Percentiles rank a stretch among this genome's conserved stretches.
These are phyloP conservation scores for Pyrenochaeta sp. DNA, from an alignment of 2,329 filamentous ascomycete genomes.

Conservation along the genomic window DNA sequence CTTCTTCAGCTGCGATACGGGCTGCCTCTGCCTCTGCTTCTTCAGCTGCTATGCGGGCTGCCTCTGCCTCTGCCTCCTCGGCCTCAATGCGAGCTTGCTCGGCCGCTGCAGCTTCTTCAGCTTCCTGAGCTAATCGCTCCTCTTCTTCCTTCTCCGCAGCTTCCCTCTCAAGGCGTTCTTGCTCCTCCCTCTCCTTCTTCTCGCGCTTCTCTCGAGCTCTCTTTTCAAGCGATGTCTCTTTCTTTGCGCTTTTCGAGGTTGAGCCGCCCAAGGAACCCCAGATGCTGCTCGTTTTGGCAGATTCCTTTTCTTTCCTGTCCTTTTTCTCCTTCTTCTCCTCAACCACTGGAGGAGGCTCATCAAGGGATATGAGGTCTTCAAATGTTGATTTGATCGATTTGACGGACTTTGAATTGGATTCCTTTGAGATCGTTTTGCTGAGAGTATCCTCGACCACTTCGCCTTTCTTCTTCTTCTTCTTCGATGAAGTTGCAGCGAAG, in stretches of 20 bases:
- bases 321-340: slow-evolving; percentile 37
- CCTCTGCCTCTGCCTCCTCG: slow-evolving; percentile 16
- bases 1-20: slow-evolving; percentile 33
- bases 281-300: slow-evolving; percentile 27
- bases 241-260: slow-evolving; percentile 31
- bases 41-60: slow-evolving; percentile 30
- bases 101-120: slow-evolving; percentile 40
- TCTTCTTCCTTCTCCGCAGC: slow-evolving; percentile 53
- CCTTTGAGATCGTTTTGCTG: slow-evolving; percentile 37
- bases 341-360: slow-evolving; percentile 31
- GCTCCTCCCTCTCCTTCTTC: slow-evolving; percentile 36
- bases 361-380: slow-evolving; percentile 43
- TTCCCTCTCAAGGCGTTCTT: slow-evolving; percentile 38
- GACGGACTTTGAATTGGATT: slow-evolving; percentile 42
- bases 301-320: slow-evolving; percentile 34
- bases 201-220: slow-evolving; percentile 34
- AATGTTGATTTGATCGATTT: slow-evolving; percentile 38
- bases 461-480: slow-evolving; percentile 48
- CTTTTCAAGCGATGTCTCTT: slow-evolving; percentile 48
- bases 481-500: slow-evolving; percentile 26
- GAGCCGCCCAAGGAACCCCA: slow-evolving; percentile 29
- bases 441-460: slow-evolving; percentile 35
- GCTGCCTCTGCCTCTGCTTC: slow-evolving; percentile 36
- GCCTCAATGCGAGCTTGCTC: slow-evolving; percentile 37
- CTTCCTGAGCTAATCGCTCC: slow-evolving; percentile 30